Evolutionary conservation across 768 basidiomycete genomes (phyloP), one percentile per base, ranked within the genome.

Genomic region (Boletales sp.): DNA sequence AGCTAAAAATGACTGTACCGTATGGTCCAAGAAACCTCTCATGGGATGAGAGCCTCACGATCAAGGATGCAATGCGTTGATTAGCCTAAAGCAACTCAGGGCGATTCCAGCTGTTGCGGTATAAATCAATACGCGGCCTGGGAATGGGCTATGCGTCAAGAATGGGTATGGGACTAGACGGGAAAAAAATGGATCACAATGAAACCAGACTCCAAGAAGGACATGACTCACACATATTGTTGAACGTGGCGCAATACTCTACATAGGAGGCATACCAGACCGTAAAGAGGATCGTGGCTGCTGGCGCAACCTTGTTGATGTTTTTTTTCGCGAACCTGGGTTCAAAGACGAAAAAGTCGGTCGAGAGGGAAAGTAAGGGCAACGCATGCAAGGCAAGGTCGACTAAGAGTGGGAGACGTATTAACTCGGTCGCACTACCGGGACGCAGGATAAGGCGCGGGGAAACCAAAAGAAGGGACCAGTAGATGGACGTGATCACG

Each of bases 151-250:
- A 15, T 83, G 56, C 0, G 82, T 87, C 50, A 93, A 72, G 71
- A 93, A 92, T 0, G 90, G 90, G 67, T 93, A 92, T 24, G 90
- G 87, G 70, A 90, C 87, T 87, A 48, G 24, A 27, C 13, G 14
- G n/a, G 3, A 15, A 5, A 44, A 43, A 19, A 12, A 42, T 14
- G 30, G 15, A 27, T 53, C 30, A 50, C 42, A 30, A 45, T 59
- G 24, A 29, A 24, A 38, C 11, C 31, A 5, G 17, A 15, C 14
- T 36, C 8, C 35, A 13, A 2, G 5, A 11, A 21, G 29, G 48
- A 8, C 11, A 19, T 11, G 15, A 76, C 83, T 68, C 54, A 88
- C 85, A 89, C 3, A 60, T 62, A 6, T 79, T 80, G 52, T 88
- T 90, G 63, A 71, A 75, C 8, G 60, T 67, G 0, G 82, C 82